Conservation (phyloP, 176 grass and related monocot species). For the Phoenix roebelenii region DNA sequence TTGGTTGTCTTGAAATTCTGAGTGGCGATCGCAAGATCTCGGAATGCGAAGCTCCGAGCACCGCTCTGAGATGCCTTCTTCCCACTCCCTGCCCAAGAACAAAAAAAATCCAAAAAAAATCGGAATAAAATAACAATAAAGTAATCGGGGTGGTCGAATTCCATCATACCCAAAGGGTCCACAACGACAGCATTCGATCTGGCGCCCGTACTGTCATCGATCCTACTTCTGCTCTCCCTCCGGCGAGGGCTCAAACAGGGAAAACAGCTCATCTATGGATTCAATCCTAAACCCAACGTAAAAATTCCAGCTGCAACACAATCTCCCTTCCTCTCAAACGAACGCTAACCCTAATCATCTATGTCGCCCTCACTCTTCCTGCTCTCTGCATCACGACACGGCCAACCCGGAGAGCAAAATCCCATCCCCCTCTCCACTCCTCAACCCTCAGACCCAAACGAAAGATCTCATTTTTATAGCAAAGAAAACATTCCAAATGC, state of each 20-base stretch:
- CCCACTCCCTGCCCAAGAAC: constrained; percentile 29
- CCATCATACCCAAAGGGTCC: constrained; percentile 38
- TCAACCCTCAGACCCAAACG: constrained; percentile 1
- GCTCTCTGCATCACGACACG: background rate
- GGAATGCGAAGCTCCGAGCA: constrained; percentile 80
- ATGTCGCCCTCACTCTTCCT: background rate
- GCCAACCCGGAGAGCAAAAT: background rate
- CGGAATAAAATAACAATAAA: background rate
- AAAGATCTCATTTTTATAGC: background rate
- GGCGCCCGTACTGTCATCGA: constrained; percentile 30
- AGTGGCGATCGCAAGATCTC: constrained; percentile 63
- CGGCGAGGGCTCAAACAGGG: constrained; percentile 39
- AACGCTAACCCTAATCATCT: background rate
- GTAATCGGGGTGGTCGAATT: background rate
- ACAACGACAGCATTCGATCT: constrained; percentile 28
- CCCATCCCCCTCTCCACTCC: background rate
- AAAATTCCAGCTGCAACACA: background rate
- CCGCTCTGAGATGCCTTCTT: constrained; percentile 35
- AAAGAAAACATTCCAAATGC: constrained; percentile 7
- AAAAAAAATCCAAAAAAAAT: background rate
- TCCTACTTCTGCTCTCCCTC: constrained; percentile 17
- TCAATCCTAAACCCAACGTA: background rate
- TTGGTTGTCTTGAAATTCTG: constrained; percentile 70
- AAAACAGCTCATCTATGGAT: constrained; percentile 52
- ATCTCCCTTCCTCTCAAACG: background rate